Percentiles rank a stretch among this genome's conserved stretches.
phyloP scores from a whole-genome alignment of 768 basidiomycete genomes.

The Nidularia pulvinata region DNA sequence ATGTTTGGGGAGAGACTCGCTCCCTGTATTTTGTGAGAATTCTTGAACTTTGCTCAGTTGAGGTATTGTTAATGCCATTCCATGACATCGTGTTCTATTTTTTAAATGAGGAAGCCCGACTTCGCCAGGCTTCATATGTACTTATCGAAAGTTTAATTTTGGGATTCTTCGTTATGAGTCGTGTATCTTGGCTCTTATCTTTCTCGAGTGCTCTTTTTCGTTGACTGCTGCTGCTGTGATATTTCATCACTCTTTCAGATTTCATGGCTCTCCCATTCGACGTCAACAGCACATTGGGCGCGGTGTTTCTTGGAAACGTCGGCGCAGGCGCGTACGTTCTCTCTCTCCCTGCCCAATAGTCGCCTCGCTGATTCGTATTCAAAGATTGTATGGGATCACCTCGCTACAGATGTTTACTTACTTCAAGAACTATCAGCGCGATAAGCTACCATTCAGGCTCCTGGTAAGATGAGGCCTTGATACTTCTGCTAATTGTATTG shows the following conservation, averaged over 20 bases:
- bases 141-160: too few relatives aligned
- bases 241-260: neutral
- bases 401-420: conserved; percentile 3
- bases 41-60: neutral
- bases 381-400: conserved; percentile 5
- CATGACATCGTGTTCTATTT: neutral
- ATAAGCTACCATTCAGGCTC: neutral
- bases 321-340: conserved; percentile 2
- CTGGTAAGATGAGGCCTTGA: neutral
- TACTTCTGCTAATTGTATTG: neutral
- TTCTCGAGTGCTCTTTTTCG: too few relatives aligned
- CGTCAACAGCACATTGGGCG: conserved; percentile 2
- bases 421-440: neutral
- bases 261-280: conserved; percentile 8
- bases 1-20: neutral
- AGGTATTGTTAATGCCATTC: neutral
- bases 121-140: too few relatives aligned
- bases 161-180: too few relatives aligned
- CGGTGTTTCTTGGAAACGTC: conserved; percentile 4
- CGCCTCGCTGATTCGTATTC: neutral
- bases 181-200: too few relatives aligned
- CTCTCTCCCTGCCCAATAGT: neutral
- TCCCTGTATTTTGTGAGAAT: neutral
- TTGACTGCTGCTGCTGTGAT: too few relatives aligned
- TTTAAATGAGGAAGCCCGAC: neutral